Conservation (phyloP, 2,329 filamentous ascomycete genomes). For the Mycocentrospora acerina region DNA sequence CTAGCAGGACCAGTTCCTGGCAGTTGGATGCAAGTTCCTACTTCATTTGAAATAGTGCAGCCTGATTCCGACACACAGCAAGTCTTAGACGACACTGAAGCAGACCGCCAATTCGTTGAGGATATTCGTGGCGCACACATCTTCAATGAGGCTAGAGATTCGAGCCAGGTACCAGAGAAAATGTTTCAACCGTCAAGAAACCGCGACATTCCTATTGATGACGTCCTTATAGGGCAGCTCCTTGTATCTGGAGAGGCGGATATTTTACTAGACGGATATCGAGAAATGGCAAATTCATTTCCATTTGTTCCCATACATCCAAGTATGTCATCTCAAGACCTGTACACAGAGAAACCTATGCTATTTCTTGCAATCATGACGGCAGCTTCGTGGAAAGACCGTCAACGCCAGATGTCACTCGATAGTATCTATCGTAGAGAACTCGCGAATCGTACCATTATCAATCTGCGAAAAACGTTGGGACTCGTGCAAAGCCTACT, state of each 20-base stretch:
- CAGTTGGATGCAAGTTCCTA: slow-evolving; percentile 30
- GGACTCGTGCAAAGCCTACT: slow-evolving; percentile 36
- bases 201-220: slow-evolving; percentile 24
- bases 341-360: slow-evolving; percentile 32
- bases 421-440: slow-evolving; percentile 31
- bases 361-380: slow-evolving; percentile 34
- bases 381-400: slow-evolving; percentile 31
- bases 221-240: slow-evolving; percentile 20
- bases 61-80: slow-evolving; percentile 7
- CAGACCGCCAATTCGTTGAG: slow-evolving; percentile 26
- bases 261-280: slow-evolving; percentile 25
- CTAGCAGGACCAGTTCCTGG: slow-evolving; percentile 19
- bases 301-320: slow-evolving; percentile 33
- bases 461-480: slow-evolving; percentile 28
- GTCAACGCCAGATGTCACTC: slow-evolving; percentile 26
- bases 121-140: slow-evolving; percentile 28
- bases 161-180: slow-evolving; percentile 9
- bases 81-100: slow-evolving; percentile 12
- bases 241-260: slow-evolving; percentile 30
- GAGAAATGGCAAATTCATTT: slow-evolving; percentile 29
- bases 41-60: slow-evolving; percentile 21
- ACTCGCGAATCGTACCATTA: slow-evolving; percentile 36
- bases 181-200: slow-evolving; percentile 17
- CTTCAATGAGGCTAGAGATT: slow-evolving; percentile 19
- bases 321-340: slow-evolving; percentile 12